Conservation (phyloP, 805 yeast genomes). For the Gaillardinia entomophila region DNA sequence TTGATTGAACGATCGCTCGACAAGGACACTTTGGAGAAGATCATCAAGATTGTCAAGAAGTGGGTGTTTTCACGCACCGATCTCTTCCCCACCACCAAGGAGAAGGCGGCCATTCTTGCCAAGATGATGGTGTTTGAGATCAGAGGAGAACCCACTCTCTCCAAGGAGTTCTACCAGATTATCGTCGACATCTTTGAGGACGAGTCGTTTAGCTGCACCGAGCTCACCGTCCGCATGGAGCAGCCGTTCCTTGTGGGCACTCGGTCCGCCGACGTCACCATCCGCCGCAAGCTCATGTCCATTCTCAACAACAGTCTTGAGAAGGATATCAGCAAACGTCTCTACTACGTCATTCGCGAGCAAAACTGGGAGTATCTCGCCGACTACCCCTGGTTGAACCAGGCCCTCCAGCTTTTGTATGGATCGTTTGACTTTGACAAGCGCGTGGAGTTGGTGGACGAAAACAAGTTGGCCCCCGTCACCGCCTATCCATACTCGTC, state of each 20-base stretch:
- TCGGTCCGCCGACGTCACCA: conserved; percentile 65
- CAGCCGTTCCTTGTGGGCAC: conserved; percentile 96
- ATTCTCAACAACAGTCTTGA: conserved; percentile 78
- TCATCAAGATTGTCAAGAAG: conserved; percentile 69
- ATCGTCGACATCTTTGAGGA: conserved; percentile 85
- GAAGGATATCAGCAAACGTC: conserved; percentile 66
- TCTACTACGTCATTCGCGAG: conserved; percentile 84
- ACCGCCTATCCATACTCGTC: conserved; percentile 28
- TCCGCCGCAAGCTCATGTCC: conserved; percentile 72
- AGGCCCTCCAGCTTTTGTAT: conserved; percentile 80
- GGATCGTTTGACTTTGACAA: conserved; percentile 63
- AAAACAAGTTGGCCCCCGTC: conserved; percentile 50
- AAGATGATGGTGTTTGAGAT: conserved; percentile 92
- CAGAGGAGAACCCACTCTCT: conserved; percentile 74
- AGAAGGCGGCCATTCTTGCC: conserved; percentile 87
- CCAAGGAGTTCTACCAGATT: conserved; percentile 77
- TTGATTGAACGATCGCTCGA: conserved; percentile 85
- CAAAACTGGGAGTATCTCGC: conserved; percentile 96
- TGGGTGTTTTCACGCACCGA: conserved; percentile 89
- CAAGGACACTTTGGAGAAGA: conserved; percentile 63
- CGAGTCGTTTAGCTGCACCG: conserved; percentile 71
- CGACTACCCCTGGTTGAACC: conserved; percentile 92
- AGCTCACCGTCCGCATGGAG: conserved; percentile 89
- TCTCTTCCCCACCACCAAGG: conserved; percentile 89
- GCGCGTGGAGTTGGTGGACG: conserved; percentile 41